Percentiles rank a stretch among this genome's conserved stretches.
These are phyloP conservation scores for Drosera spatulata DNA, from an alignment of 179 eudicot genomes.

Conservation along the genomic window DNA sequence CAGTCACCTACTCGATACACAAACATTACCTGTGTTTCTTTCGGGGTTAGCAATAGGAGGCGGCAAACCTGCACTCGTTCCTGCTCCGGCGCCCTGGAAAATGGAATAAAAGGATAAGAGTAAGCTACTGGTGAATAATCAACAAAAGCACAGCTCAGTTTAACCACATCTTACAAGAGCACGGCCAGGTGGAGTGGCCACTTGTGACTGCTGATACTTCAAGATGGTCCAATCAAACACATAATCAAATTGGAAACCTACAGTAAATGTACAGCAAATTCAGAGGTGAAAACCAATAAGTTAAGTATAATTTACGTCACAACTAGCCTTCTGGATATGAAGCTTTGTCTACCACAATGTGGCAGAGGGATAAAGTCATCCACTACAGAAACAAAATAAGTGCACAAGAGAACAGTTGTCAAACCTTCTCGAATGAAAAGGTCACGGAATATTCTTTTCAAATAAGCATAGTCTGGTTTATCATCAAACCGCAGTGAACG, in stretches of 20 bases:
- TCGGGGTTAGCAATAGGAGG: slow-evolving; percentile 49
- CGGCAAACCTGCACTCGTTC: slow-evolving; percentile 51
- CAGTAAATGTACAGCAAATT: slow-evolving; percentile 1
- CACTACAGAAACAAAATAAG: too few relatives aligned
- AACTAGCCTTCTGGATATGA: not conserved
- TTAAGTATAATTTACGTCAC: too few relatives aligned
- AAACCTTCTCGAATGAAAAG: slow-evolving; percentile 81
- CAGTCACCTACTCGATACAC: too few relatives aligned
- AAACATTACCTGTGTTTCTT: slow-evolving; percentile 34
- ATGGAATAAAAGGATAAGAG: slow-evolving; percentile 4
- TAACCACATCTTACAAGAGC: slow-evolving; percentile 64
- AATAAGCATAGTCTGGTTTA: slow-evolving; percentile 71
- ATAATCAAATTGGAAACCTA: slow-evolving; percentile 85
- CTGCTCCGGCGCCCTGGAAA: slow-evolving; percentile 56
- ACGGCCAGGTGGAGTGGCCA: slow-evolving; percentile 60
- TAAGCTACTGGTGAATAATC: not conserved
- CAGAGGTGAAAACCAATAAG: too few relatives aligned
- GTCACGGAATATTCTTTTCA: slow-evolving; percentile 65
- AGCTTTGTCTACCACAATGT: not conserved
- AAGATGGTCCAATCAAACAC: slow-evolving; percentile 83
- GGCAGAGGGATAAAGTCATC: not conserved
- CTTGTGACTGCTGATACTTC: slow-evolving; percentile 83
- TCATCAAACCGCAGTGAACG: slow-evolving; percentile 71
- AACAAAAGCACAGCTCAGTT: not conserved
- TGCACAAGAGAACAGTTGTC: too few relatives aligned